These are phyloP conservation scores for Trichoderma atrobrunneum DNA, from an alignment of 2,329 filamentous ascomycete genomes.

Conservation along the genomic window DNA sequence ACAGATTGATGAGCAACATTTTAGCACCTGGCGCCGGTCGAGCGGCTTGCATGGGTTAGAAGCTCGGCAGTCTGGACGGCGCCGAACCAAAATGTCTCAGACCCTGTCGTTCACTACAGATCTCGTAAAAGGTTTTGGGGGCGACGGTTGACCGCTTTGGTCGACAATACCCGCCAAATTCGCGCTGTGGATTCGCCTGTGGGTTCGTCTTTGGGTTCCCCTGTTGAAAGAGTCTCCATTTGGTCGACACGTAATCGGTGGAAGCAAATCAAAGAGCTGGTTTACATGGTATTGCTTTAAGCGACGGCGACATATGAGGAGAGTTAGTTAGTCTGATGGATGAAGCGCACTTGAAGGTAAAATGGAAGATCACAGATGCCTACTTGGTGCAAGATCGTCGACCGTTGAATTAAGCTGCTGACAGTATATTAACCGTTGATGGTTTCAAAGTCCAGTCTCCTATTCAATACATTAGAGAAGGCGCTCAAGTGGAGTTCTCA, in stretches of 20 bases:
- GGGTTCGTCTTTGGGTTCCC: background rate
- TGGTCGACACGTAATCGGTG: background rate
- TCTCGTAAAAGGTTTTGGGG: background rate
- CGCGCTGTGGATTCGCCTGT: background rate
- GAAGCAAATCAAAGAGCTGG: background rate
- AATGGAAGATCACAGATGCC: background rate
- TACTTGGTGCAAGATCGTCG: background rate
- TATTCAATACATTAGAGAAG: background rate
- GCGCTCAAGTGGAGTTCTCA: background rate
- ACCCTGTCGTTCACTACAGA: background rate
- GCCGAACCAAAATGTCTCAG: background rate
- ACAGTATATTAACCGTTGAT: background rate
- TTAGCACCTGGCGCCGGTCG: background rate
- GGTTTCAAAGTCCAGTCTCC: background rate
- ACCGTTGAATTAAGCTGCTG: background rate
- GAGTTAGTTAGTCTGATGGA: background rate
- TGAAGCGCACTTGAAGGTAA: background rate
- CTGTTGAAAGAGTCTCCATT: background rate
- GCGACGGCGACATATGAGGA: background rate
- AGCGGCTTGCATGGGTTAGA: constrained; percentile 9
- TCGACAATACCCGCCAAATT: background rate
- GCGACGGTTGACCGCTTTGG: background rate
- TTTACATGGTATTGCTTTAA: background rate
- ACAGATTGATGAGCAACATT: background rate
- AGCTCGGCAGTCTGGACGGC: constrained; percentile 3